These are phyloP conservation scores for Chrysanthemum seticuspe DNA, from an alignment of 129 eudicot species.

Conservation along the genomic window DNA sequence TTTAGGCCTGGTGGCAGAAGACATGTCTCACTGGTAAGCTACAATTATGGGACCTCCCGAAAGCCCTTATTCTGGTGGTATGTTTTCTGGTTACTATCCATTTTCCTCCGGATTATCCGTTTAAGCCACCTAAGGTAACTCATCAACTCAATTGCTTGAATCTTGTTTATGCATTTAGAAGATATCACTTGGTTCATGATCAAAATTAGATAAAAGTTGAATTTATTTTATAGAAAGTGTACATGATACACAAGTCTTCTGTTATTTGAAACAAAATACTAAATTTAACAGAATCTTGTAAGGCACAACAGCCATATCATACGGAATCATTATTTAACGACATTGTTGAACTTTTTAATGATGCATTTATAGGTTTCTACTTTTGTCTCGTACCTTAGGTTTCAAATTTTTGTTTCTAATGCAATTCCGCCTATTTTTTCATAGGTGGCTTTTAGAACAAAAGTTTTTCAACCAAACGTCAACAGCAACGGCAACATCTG, in stretches of 20 bases:
- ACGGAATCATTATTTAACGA: conserved; percentile 2
- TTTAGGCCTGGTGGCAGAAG: conserved; percentile 69
- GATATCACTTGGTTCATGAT: conserved; percentile 1
- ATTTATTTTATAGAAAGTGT: neutral
- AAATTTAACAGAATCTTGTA: neutral
- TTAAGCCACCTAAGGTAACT: conserved; percentile 64
- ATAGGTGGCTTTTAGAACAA: conserved; percentile 68
- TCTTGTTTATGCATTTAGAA: neutral
- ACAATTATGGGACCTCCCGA: conserved; percentile 72
- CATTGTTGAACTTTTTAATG: neutral
- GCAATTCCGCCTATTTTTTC: neutral
- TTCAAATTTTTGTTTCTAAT: neutral
- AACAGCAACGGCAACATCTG: conserved; percentile 66
- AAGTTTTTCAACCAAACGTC: conserved; percentile 60
- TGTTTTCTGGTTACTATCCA: conserved; percentile 58
- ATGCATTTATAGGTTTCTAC: neutral
- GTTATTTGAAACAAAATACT: too few species aligned
- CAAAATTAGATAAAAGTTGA: neutral
- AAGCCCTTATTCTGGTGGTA: conserved; percentile 64
- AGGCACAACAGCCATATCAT: neutral
- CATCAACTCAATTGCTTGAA: neutral
- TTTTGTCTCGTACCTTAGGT: neutral
- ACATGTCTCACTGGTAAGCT: conserved; percentile 77
- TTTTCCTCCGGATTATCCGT: conserved; percentile 65
- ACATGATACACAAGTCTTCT: neutral